Evolutionary conservation across 371 early-diverging fungal species (phyloP), one percentile per base, ranked within the genome.

Genomic region (Dinochytrium kinnereticum): DNA sequence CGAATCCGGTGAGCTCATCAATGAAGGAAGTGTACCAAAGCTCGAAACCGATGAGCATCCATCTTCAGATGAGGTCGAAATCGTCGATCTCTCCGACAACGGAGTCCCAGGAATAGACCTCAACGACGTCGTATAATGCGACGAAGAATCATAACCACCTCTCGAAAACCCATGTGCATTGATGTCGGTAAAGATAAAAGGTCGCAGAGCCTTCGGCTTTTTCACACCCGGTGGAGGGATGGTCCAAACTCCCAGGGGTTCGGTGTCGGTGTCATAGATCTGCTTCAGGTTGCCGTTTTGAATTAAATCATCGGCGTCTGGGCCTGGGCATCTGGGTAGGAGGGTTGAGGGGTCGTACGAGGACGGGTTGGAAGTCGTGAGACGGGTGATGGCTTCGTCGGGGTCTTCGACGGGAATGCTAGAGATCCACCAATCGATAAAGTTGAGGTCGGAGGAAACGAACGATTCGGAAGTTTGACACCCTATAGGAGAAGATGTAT

Each of bases 51-150:
- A 64, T 5, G 64, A 64, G 24, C 36, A 64, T 19, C 64, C 64
- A 38, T 64, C 64, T 24, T 64, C 64, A 7, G 64, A 64, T 17
- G 64, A 64, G 3, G 64, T 64, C 17, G 64, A 64, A 21, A 64
- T 28, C 3, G 64, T 53, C 26, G 55, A 64, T 34, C 64, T 64
- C 24, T 13, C 64, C 13, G 64, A 64, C 3, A 64, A 34, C 3
- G 64, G 64, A 7, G 64, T 64, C 19, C 64, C 64, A 36, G 64
- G 64, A 7, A 64, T 24, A 26, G 64, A 38, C 5, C 64, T 13
- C 26, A 53, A 44, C 44, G 44, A 26, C n/a, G 5, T 7, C 5
- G 26, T 26, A 53, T 13, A 53, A 26, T 26, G n/a, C 13, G 55
- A 13, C 7, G 24, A 7, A 26, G 5, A 5, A 21, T 53, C 17